Percentiles rank a stretch among this genome's conserved stretches.
phyloP scores from a whole-genome alignment of 805 yeast genomes.

The Kodamaea kakaduensis region DNA sequence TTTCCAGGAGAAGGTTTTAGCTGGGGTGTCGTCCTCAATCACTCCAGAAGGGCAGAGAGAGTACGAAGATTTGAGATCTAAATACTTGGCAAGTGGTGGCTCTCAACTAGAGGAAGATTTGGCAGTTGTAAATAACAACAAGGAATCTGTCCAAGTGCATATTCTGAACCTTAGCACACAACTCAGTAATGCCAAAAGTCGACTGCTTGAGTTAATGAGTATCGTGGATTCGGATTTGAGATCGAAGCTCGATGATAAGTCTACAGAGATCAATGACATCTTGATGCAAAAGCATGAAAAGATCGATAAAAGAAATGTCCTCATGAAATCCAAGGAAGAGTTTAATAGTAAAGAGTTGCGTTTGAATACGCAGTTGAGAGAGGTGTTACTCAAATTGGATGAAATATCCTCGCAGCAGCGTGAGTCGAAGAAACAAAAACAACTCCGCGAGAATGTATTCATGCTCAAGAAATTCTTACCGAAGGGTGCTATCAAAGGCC shows the following conservation, averaged over 20 bases:
- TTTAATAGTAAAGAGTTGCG: conserved; percentile 49
- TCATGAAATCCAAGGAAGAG: conserved; percentile 35
- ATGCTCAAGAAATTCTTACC: conserved; percentile 72
- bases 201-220: conserved; percentile 38
- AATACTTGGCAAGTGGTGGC: conserved; percentile 54
- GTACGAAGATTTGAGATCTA: conserved; percentile 55
- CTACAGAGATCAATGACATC: conserved; percentile 28
- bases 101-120: conserved; percentile 53
- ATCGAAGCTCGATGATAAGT: conserved; percentile 28
- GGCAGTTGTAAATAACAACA: conserved; percentile 38
- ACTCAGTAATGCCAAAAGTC: conserved; percentile 33
- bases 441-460: conserved; percentile 67
- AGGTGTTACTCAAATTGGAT: conserved; percentile 55
- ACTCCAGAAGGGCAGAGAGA: conserved; percentile 50
- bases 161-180: conserved; percentile 25
- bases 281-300: conserved; percentile 27
- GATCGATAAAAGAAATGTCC: conserved; percentile 20
- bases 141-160: conserved; percentile 35
- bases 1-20: conserved; percentile 25
- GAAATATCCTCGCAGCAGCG: conserved; percentile 74
- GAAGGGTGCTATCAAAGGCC: conserved; percentile 66
- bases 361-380: conserved; percentile 60
- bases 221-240: conserved; percentile 31
- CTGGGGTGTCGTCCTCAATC: conserved; percentile 25
- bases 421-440: conserved; percentile 67